Conservation (phyloP, 2,329 filamentous ascomycete species). For the Colletotrichum shisoi region DNA sequence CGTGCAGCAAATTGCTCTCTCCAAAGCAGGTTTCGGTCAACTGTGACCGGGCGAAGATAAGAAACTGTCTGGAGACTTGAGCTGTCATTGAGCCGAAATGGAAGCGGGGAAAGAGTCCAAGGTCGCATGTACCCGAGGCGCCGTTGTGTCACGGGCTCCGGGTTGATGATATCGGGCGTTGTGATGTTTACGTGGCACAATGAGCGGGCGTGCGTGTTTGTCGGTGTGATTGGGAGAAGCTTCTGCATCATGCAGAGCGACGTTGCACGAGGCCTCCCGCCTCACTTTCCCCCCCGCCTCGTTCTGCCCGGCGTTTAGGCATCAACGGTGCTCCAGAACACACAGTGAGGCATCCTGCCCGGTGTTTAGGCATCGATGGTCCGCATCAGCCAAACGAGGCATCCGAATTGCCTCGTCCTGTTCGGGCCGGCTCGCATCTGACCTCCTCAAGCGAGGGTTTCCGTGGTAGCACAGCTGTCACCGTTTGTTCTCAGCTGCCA, state of each 20-base stretch:
- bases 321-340: too few species aligned
- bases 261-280: not conserved
- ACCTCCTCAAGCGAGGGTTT: too few species aligned
- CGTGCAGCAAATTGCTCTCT: too few species aligned
- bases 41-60: not conserved
- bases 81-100: not conserved
- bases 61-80: not conserved
- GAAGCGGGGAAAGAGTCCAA: not conserved
- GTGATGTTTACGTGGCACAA: not conserved
- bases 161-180: not conserved
- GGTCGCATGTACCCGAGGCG: not conserved
- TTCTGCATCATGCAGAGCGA: slow-evolving; percentile 5
- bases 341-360: too few species aligned
- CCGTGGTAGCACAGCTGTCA: too few species aligned
- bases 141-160: not conserved
- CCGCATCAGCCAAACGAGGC: too few species aligned
- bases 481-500: not conserved
- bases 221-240: not conserved
- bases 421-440: too few species aligned
- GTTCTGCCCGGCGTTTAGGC: too few species aligned
- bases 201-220: not conserved
- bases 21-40: too few species aligned
- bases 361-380: too few species aligned
- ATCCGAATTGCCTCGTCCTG: not conserved
- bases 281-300: not conserved